A percentile compares a stretch with the other conserved stretches of the same genome.
Evolutionary conservation across 306 rosid genomes (phyloP).

Genomic region (Glycine tomentella): DNA sequence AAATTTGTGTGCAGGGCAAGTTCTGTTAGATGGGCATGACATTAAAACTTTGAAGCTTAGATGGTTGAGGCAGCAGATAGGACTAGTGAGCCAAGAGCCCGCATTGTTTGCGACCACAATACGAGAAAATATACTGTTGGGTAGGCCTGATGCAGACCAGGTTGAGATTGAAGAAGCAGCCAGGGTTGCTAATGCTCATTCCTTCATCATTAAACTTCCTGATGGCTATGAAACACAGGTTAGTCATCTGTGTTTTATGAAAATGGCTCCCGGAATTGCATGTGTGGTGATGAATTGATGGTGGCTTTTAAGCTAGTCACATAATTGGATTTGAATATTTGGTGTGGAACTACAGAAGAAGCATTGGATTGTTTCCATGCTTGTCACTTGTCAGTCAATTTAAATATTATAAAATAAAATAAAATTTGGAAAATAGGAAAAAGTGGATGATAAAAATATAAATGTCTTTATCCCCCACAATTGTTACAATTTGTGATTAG

Average conservation of each 20-base stretch:
- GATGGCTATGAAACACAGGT: constrained; percentile 97
- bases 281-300: neutral
- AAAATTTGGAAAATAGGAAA: neutral
- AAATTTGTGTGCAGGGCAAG: constrained; percentile 72
- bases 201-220: constrained; percentile 91
- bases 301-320: too few species aligned
- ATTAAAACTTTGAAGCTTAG: constrained; percentile 82
- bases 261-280: constrained; percentile 25
- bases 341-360: neutral
- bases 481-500: neutral
- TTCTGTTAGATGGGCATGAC: constrained; percentile 87
- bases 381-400: constrained; percentile 1
- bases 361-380: constrained; percentile 15
- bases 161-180: constrained; percentile 98
- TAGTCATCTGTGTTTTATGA: constrained; percentile 43
- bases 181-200: constrained; percentile 96
- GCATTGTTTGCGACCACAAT: constrained; percentile 97
- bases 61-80: constrained; percentile 98
- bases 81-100: constrained; percentile 98
- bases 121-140: constrained; percentile 87
- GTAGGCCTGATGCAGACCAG: constrained; percentile 92
- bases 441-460: neutral
- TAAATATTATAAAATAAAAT: constrained; percentile 7
- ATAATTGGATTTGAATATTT: constrained; percentile 31
- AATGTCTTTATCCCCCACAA: neutral